These are phyloP conservation scores for Talaromyces proteolyticus DNA, from an alignment of 495 filamentous ascomycete genomes.

Conservation along the genomic window DNA sequence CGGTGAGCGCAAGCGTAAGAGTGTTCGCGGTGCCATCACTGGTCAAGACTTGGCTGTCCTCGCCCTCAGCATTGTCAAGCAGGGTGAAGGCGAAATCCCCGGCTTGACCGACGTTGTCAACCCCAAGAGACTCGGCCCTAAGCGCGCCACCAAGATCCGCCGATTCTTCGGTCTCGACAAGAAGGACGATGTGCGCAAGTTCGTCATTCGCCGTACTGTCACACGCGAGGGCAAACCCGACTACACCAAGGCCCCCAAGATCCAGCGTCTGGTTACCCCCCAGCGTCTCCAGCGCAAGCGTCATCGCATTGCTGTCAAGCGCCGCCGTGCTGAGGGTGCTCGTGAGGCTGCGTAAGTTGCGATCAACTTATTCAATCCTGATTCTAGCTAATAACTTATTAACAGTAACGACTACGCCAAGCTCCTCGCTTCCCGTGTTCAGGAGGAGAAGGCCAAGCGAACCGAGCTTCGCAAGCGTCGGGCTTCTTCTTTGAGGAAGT, in stretches of 20 bases:
- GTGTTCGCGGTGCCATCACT: conserved; percentile 89
- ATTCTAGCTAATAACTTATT: conserved; percentile 26
- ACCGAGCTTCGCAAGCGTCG: conserved; percentile 90
- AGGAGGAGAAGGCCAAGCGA: conserved; percentile 88
- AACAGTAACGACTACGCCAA: conserved; percentile 79
- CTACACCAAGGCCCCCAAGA: conserved; percentile 99
- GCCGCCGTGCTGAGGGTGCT: conserved; percentile 84
- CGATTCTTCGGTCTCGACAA: conserved; percentile 98
- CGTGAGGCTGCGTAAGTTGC: conserved; percentile 96
- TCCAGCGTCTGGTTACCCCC: conserved; percentile 98
- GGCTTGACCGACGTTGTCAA: conserved; percentile 94
- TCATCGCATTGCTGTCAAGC: conserved; percentile 94
- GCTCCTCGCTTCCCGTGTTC: conserved; percentile 89
- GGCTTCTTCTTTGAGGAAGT: conserved; percentile 93
- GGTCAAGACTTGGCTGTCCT: conserved; percentile 90
- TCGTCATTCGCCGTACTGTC: conserved; percentile 98
- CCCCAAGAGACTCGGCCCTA: conserved; percentile 97
- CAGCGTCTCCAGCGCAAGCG: conserved; percentile 99
- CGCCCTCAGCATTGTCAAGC: conserved; percentile 91
- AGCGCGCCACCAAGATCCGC: conserved; percentile 99
- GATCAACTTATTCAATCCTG: not conserved
- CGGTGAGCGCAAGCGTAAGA: conserved; percentile 98
- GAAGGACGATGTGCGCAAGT: conserved; percentile 99
- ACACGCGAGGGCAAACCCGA: conserved; percentile 94
- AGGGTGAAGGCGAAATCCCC: conserved; percentile 88